A percentile compares a stretch with the other conserved stretches of the same genome.
These are phyloP conservation scores for Diplodia sapinea DNA, from an alignment of 2,329 filamentous ascomycete genomes.

Conservation along the genomic window DNA sequence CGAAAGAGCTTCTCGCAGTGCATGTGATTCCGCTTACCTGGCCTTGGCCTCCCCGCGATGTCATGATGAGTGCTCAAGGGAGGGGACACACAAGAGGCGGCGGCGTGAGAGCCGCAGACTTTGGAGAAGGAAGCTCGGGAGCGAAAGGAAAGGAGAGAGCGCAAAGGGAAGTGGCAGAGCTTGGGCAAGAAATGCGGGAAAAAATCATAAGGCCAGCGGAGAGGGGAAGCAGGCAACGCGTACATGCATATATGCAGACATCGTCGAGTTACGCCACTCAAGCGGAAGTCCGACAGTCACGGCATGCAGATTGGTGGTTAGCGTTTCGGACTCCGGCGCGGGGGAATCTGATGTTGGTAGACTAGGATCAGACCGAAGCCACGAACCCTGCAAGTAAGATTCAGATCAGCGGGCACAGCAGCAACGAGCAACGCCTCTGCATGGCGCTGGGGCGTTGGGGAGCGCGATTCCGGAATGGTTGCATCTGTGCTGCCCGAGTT, in stretches of 20 bases:
- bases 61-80: constrained; percentile 19
- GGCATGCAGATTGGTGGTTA: constrained; percentile 14
- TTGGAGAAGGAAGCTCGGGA: not conserved
- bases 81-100: not conserved
- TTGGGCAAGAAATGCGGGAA: not conserved
- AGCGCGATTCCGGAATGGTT: not conserved
- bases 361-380: constrained; percentile 12
- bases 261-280: not conserved
- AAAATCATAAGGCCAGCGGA: constrained; percentile 5
- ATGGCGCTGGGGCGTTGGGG: not conserved
- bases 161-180: not conserved
- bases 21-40: not conserved
- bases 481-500: constrained; percentile 12
- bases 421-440: constrained; percentile 23
- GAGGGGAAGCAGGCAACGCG: constrained; percentile 11
- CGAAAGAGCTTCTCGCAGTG: not conserved
- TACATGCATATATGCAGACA: constrained; percentile 23
- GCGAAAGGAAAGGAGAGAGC: not conserved
- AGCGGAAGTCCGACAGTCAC: constrained; percentile 17
- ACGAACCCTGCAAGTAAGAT: constrained; percentile 23
- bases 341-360: constrained; percentile 26
- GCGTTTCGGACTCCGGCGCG: constrained; percentile 28
- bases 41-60: constrained; percentile 10
- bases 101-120: constrained; percentile 1
- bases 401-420: constrained; percentile 26